Conservation (phyloP, 768 basidiomycete species). For the Aureoboletus auriporus region DNA sequence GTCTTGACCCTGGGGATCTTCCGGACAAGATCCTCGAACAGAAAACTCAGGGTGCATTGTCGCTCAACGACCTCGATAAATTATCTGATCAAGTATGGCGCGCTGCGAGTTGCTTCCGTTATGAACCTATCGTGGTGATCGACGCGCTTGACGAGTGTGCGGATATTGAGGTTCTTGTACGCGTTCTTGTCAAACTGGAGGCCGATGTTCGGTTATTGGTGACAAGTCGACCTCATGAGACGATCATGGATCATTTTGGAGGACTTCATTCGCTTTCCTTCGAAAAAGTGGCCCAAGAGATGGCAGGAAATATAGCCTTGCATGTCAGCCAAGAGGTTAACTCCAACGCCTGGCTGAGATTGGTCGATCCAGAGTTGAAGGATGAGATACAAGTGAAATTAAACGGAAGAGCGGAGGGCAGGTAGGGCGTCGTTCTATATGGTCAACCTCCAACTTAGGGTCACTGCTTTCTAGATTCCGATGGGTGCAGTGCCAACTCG, state of each 20-base stretch:
- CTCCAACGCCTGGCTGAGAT: background rate
- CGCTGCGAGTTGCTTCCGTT: no score
- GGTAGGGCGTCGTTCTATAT: background rate
- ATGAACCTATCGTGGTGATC: no score
- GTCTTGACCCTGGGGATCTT: background rate
- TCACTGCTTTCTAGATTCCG: background rate
- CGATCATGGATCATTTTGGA: background rate
- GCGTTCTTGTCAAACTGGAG: no score
- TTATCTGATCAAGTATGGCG: background rate
- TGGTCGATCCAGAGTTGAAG: background rate
- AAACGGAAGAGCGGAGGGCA: background rate
- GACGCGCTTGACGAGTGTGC: no score
- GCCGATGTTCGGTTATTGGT: background rate
- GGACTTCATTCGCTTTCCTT: conserved; percentile 1
- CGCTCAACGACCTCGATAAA: background rate
- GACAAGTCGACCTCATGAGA: background rate
- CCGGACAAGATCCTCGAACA: background rate
- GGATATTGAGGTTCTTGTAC: no score
- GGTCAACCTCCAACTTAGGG: background rate
- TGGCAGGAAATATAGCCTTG: background rate
- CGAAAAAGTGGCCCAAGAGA: background rate
- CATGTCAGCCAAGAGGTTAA: background rate
- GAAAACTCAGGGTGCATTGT: background rate
- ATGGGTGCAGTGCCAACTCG: conserved; percentile 5
- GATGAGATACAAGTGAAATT: background rate